Percentiles rank a stretch among this genome's conserved stretches.
phyloP scores from a whole-genome alignment of 2,329 filamentous ascomycete genomes.

The Neofusicoccum laricinum region DNA sequence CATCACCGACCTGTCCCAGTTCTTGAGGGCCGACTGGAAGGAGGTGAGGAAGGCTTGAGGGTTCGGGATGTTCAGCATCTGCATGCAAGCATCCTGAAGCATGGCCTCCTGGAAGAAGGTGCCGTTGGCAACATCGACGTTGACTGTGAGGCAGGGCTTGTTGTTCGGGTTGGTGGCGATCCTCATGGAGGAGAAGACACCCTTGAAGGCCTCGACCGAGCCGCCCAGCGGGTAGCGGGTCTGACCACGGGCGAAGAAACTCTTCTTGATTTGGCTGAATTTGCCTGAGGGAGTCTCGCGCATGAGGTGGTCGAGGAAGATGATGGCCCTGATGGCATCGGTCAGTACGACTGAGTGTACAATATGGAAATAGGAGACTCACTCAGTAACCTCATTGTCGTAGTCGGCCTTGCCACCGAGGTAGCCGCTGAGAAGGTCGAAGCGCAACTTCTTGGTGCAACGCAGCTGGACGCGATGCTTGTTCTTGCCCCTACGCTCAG shows the following conservation, averaged over 20 bases:
- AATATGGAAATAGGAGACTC: neutral
- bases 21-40: slow-evolving; percentile 25
- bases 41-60: slow-evolving; percentile 12
- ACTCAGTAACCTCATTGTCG: slow-evolving; percentile 44
- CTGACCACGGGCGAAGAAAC: slow-evolving; percentile 67
- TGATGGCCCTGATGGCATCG: slow-evolving; percentile 72
- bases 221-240: slow-evolving; percentile 55
- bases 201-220: slow-evolving; percentile 77
- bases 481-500: slow-evolving; percentile 36
- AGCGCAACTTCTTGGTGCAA: slow-evolving; percentile 65
- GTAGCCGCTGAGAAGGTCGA: slow-evolving; percentile 65
- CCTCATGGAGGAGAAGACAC: slow-evolving; percentile 82
- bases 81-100: slow-evolving; percentile 33
- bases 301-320: slow-evolving; percentile 86
- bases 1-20: slow-evolving; percentile 21
- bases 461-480: slow-evolving; percentile 61
- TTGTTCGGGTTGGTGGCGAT: slow-evolving; percentile 56
- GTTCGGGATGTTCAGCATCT: slow-evolving; percentile 28
- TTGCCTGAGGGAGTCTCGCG: slow-evolving; percentile 71
- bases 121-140: slow-evolving; percentile 87
- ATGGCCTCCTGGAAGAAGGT: slow-evolving; percentile 69
- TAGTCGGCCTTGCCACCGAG: slow-evolving; percentile 59
- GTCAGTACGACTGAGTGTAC: slow-evolving; percentile 24
- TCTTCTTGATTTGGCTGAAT: slow-evolving; percentile 72
- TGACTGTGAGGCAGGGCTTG: slow-evolving; percentile 69